Evolutionary conservation across 148 eudicot species (phyloP).

Genomic region (Talinum fruticosum): DNA sequence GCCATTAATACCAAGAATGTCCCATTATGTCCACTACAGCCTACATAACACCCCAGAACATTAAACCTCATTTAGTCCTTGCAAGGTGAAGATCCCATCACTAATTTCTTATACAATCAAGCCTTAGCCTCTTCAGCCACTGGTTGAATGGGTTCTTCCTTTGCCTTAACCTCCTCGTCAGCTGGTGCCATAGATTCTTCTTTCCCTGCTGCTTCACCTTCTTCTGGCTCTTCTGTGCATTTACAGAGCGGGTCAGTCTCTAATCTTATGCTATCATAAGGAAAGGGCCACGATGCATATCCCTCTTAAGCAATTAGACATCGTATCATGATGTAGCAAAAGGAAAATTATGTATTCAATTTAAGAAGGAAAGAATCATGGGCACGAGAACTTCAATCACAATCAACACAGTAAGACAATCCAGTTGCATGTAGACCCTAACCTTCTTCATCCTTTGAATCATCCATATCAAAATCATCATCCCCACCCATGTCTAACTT

Average conservation of each 20-base stretch:
- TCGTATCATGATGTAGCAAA: neutral
- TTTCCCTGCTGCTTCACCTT: slow-evolving; percentile 17
- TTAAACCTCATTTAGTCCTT: neutral
- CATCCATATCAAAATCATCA: slow-evolving; percentile 49
- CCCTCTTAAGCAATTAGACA: neutral
- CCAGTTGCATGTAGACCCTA: slow-evolving; percentile 10
- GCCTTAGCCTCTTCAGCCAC: slow-evolving; percentile 32
- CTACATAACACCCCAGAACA: neutral
- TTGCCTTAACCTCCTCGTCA: slow-evolving; percentile 10
- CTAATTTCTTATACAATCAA: slow-evolving; percentile 17
- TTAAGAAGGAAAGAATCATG: neutral
- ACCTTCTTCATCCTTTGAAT: slow-evolving; percentile 43
- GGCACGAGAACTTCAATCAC: neutral
- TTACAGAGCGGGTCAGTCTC: no score
- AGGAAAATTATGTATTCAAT: neutral
- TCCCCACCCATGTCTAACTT: slow-evolving; percentile 63
- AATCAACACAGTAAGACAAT: neutral
- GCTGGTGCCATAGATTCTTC: slow-evolving; percentile 13
- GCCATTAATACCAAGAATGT: neutral
- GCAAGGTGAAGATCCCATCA: neutral
- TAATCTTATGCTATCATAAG: no score
- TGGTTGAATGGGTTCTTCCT: slow-evolving; percentile 26
- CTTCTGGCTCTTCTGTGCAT: slow-evolving; percentile 19
- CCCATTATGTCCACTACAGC: neutral
- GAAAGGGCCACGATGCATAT: no score